Evolutionary conservation across 192 early-diverging fungal species (phyloP).

Genomic region (Linderina pennispora): DNA sequence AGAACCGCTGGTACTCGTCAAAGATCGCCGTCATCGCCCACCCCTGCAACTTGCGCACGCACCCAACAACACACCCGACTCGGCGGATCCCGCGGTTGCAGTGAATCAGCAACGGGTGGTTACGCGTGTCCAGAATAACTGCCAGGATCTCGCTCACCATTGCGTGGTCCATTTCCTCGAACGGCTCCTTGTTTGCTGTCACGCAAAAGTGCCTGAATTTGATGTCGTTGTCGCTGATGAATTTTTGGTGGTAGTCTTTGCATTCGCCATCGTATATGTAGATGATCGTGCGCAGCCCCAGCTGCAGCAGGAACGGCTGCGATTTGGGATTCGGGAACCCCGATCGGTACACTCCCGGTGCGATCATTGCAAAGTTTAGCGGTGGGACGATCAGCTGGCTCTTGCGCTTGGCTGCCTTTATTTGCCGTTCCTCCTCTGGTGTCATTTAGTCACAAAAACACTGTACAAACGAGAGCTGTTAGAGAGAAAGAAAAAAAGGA

Average conservation of each 20-base stretch:
- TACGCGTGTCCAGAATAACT: slow-evolving; percentile 34
- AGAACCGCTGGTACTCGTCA: slow-evolving; percentile 94
- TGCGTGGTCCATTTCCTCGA: slow-evolving; percentile 35
- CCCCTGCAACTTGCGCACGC: slow-evolving; percentile 85
- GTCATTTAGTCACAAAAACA: no score
- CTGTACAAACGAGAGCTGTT: slow-evolving; percentile 4
- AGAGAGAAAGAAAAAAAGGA: neutral
- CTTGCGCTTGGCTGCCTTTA: slow-evolving; percentile 20
- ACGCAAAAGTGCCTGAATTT: slow-evolving; percentile 74
- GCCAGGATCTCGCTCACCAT: slow-evolving; percentile 25
- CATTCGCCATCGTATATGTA: slow-evolving; percentile 72
- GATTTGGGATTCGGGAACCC: slow-evolving; percentile 90
- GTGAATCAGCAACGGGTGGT: slow-evolving; percentile 73
- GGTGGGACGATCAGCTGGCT: slow-evolving; percentile 75
- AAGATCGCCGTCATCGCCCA: slow-evolving; percentile 98
- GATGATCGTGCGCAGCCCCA: slow-evolving; percentile 83
- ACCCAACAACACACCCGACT: slow-evolving; percentile 90
- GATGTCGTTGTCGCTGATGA: slow-evolving; percentile 66
- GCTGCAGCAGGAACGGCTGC: slow-evolving; percentile 82
- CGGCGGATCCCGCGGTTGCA: slow-evolving; percentile 94
- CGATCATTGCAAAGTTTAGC: slow-evolving; percentile 93
- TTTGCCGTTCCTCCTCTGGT: slow-evolving; percentile 20
- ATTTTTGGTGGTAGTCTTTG: slow-evolving; percentile 62
- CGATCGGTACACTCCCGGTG: slow-evolving; percentile 87
- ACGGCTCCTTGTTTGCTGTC: slow-evolving; percentile 76